Evolutionary conservation across 2,329 filamentous ascomycete genomes (phyloP).

Genomic region (Sphaerulina musiva): DNA sequence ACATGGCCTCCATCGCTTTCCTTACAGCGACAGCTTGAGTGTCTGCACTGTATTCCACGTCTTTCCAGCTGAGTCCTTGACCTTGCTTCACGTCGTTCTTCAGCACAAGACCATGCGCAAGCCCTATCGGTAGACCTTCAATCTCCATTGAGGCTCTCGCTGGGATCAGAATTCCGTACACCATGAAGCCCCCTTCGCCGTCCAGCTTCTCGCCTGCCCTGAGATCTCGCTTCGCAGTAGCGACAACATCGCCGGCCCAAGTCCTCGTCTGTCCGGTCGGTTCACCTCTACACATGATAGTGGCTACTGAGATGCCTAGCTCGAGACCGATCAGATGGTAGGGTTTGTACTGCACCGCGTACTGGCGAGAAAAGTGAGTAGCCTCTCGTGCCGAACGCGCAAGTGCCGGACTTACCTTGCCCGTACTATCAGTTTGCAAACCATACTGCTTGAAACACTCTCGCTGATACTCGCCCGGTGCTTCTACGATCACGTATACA

Average conservation of each 20-base stretch:
- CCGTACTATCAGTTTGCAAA: slow-evolving; percentile 39
- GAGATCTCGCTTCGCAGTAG: slow-evolving; percentile 44
- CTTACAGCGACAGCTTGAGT: slow-evolving; percentile 38
- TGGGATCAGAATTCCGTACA: slow-evolving; percentile 42
- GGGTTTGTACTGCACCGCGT: slow-evolving; percentile 44
- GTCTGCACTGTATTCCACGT: slow-evolving; percentile 41
- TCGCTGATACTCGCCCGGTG: slow-evolving; percentile 38
- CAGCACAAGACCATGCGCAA: slow-evolving; percentile 40
- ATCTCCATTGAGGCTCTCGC: slow-evolving; percentile 38
- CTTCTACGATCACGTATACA: slow-evolving; percentile 44
- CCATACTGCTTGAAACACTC: slow-evolving; percentile 44
- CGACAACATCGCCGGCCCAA: slow-evolving; percentile 43
- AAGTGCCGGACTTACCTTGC: slow-evolving; percentile 18
- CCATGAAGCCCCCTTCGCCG: slow-evolving; percentile 43
- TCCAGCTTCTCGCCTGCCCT: slow-evolving; percentile 42
- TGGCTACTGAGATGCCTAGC: slow-evolving; percentile 41
- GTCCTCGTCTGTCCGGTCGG: slow-evolving; percentile 43
- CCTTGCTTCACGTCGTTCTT: slow-evolving; percentile 40
- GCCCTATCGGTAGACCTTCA: slow-evolving; percentile 40
- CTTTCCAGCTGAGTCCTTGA: slow-evolving; percentile 40
- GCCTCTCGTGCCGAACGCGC: background rate
- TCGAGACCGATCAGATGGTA: slow-evolving; percentile 46
- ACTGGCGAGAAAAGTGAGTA: slow-evolving; percentile 18
- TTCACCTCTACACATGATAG: slow-evolving; percentile 43
- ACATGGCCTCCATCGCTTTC: slow-evolving; percentile 42